Evolutionary conservation across 495 filamentous ascomycete species (phyloP), one percentile per base, ranked within the genome.

Genomic region (Neurospora sp.): DNA sequence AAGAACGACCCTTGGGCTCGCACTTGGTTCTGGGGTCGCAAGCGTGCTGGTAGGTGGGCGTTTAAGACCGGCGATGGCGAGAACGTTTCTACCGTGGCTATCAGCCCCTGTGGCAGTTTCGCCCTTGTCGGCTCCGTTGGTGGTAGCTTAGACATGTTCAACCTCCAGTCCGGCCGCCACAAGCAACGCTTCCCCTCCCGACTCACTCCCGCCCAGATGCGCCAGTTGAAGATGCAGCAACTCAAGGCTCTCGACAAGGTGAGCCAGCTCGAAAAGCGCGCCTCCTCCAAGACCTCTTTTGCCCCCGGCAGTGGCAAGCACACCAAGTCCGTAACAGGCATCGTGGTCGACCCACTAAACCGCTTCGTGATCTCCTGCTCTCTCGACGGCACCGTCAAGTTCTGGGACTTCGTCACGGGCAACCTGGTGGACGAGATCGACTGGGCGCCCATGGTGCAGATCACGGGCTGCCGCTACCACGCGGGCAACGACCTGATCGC

Each of bases 1-100:
- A 88, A 89, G 74, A 89, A 91, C 20, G 95, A 98, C 75, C 89
- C 90, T 68, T 92, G 86, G 76, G 96, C 93, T 44, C 87, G 96
- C 48, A 97, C 94, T 31, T 99, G 96, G 96, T 98, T 98, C 83
- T 97, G 97, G 93, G 94, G 94, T 17, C 89, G 93, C 74, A 97
- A 94, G 77, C 89, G 91, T 75, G 94, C 94, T 48, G 96, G 96
- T 22, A 88, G 96, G 70, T 99, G 96, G 96, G 90, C 90, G 2
- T 94, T 98, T 74, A 90, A 92, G 74, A 97, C 94, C 2, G 88
- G 88, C 39, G 96, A 99, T 83, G 89, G 90, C 22, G 89, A 88
- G 3, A 87, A 94, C 76, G 96, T 97, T 40, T 94, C 92, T 79
- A 93, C 90, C 40, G 94, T 99, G 17, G 88, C 93, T 3, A 89